phyloP scores from a whole-genome alignment of 1,284 basidiomycete genomes.

The Lentinula novae-zelandiae region DNA sequence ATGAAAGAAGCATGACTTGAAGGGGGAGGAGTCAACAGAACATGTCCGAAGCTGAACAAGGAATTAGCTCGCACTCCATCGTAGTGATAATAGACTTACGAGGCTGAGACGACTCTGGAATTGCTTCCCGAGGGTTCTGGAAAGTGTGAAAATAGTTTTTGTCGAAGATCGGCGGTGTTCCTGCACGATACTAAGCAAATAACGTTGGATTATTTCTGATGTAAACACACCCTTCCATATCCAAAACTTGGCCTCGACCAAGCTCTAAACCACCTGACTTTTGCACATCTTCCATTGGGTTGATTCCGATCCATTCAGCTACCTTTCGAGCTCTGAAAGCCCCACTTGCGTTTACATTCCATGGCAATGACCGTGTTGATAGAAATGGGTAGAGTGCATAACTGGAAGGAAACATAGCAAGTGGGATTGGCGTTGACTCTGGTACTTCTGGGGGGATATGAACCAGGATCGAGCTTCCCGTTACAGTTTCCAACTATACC shows the following conservation, averaged over 20 bases:
- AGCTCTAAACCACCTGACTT: constrained; percentile 34
- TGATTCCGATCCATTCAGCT: constrained; percentile 49
- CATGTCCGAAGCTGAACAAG: constrained; percentile 48
- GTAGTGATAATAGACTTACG: constrained; percentile 32
- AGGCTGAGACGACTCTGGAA: constrained; percentile 36
- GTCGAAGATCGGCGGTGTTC: constrained; percentile 17
- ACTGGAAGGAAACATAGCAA: constrained; percentile 23
- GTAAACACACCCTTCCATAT: constrained; percentile 29
- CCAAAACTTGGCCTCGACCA: constrained; percentile 29
- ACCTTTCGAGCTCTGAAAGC: constrained; percentile 59
- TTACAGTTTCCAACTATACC: constrained; percentile 21
- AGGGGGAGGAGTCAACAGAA: constrained; percentile 42
- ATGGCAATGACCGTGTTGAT: constrained; percentile 43
- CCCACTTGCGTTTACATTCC: constrained; percentile 39
- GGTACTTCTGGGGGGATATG: constrained; percentile 33
- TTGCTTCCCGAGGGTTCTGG: constrained; percentile 7
- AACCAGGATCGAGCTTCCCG: constrained; percentile 27
- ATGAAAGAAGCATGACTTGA: constrained; percentile 34
- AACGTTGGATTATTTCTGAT: not conserved
- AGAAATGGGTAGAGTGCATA: constrained; percentile 68
- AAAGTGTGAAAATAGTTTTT: constrained; percentile 9
- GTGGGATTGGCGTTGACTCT: constrained; percentile 24
- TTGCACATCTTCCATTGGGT: constrained; percentile 29
- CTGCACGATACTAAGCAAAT: constrained; percentile 10
- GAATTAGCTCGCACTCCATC: not conserved